These are phyloP conservation scores for Brachypodium distachyon DNA, from an alignment of 202 grass and related monocot genomes.

Conservation along the genomic window DNA sequence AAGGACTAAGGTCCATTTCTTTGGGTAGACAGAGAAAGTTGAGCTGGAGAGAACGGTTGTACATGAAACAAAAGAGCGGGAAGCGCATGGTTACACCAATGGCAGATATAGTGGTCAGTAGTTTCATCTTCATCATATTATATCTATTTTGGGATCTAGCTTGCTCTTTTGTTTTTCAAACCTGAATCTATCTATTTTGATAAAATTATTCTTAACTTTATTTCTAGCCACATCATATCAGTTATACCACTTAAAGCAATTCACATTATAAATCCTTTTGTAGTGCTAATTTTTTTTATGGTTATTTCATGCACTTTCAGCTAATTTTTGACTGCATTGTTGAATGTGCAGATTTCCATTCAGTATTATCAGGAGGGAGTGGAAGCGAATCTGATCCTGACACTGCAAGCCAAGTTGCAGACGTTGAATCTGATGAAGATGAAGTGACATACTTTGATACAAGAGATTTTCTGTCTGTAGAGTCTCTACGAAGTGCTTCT, in stretches of 20 bases:
- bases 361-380: slow-evolving; percentile 87
- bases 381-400: slow-evolving; percentile 85
- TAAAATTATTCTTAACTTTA: neutral
- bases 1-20: slow-evolving; percentile 28
- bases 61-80: slow-evolving; percentile 90
- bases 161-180: neutral
- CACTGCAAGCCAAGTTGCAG: slow-evolving; percentile 70
- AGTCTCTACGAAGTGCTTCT: slow-evolving; percentile 76
- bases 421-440: slow-evolving; percentile 81
- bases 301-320: neutral
- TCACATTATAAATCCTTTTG: neutral
- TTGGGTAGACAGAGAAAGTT: slow-evolving; percentile 87
- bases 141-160: neutral
- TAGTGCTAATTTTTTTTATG: neutral
- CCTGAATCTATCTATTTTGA: neutral
- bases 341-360: slow-evolving; percentile 79
- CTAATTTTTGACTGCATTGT: slow-evolving; percentile 8
- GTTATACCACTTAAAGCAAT: neutral
- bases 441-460: slow-evolving; percentile 92
- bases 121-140: slow-evolving; percentile 11
- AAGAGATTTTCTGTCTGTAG: slow-evolving; percentile 67
- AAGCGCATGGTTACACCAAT: slow-evolving; percentile 41
- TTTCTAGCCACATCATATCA: neutral
- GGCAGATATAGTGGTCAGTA: slow-evolving; percentile 89
- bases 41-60: slow-evolving; percentile 93